These are phyloP conservation scores for Hepatocystis sp. DNA, from an alignment of 169 alveolate genomes.

Conservation along the genomic window DNA sequence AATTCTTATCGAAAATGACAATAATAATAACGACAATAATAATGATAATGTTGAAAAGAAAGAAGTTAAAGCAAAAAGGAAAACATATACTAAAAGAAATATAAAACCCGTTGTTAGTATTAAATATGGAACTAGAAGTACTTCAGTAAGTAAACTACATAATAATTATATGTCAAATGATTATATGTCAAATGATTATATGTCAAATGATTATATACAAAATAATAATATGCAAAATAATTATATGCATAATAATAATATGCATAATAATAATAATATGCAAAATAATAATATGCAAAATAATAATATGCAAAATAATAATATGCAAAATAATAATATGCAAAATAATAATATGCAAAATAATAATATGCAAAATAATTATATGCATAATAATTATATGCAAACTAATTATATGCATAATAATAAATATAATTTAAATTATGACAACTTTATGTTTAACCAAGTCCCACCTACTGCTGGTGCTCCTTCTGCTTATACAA, in stretches of 20 bases:
- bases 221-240: slow-evolving; percentile 4
- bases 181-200: background rate
- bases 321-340: background rate
- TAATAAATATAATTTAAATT: too few relatives aligned
- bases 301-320: background rate
- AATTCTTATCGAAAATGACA: background rate
- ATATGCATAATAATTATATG: too few relatives aligned
- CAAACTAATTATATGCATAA: too few relatives aligned
- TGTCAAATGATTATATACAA: slow-evolving; percentile 1
- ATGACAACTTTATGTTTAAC: too few relatives aligned
- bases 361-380: background rate
- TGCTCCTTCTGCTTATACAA: too few relatives aligned
- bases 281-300: slow-evolving; percentile 14
- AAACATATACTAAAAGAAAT: slow-evolving; percentile 17
- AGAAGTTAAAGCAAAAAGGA: slow-evolving; percentile 2
- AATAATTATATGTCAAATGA: slow-evolving; percentile 2
- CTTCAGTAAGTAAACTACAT: slow-evolving; percentile 16
- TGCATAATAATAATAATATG: too few relatives aligned
- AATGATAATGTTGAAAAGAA: background rate
- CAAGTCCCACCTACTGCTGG: too few relatives aligned
- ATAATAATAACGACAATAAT: too few relatives aligned
- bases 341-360: background rate
- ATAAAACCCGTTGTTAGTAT: slow-evolving; percentile 25
- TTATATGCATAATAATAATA: slow-evolving; percentile 8
- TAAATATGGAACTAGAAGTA: slow-evolving; percentile 65